Evolutionary conservation across 176 grass and related monocot genomes (phyloP).

Genomic region (Musa itinerans): DNA sequence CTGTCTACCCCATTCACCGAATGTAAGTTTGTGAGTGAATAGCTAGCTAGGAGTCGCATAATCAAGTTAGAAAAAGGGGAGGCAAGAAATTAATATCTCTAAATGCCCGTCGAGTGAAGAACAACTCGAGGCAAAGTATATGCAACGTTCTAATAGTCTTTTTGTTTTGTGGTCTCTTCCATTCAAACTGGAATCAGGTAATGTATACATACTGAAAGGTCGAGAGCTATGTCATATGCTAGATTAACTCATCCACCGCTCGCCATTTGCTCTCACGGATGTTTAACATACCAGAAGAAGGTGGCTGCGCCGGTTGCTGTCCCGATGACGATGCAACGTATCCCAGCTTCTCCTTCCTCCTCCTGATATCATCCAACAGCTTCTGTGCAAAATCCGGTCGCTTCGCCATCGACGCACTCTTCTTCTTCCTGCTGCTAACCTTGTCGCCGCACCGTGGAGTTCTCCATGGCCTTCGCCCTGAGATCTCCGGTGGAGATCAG

Average conservation of each 20-base stretch:
- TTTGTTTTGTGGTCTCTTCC: not conserved
- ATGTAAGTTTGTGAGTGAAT: not conserved
- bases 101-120: too few species aligned
- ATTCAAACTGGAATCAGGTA: too few species aligned
- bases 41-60: too few species aligned
- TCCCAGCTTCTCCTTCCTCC: constrained; percentile 66
- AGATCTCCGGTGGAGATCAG: not conserved
- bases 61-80: too few species aligned
- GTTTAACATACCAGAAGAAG: constrained; percentile 28
- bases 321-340: constrained; percentile 26
- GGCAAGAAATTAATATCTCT: too few species aligned
- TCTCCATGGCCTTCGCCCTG: constrained; percentile 38
- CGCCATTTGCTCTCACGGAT: not conserved
- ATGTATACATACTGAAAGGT: not conserved
- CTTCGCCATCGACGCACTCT: constrained; percentile 9
- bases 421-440: not conserved
- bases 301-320: constrained; percentile 12
- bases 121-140: too few species aligned
- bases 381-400: constrained; percentile 87
- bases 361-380: constrained; percentile 70
- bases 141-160: too few species aligned
- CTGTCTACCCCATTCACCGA: not conserved
- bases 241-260: not conserved
- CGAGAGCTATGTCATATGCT: not conserved
- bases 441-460: not conserved